Conservation (phyloP, 441 rosid species). For the Adansonia gregorii region DNA sequence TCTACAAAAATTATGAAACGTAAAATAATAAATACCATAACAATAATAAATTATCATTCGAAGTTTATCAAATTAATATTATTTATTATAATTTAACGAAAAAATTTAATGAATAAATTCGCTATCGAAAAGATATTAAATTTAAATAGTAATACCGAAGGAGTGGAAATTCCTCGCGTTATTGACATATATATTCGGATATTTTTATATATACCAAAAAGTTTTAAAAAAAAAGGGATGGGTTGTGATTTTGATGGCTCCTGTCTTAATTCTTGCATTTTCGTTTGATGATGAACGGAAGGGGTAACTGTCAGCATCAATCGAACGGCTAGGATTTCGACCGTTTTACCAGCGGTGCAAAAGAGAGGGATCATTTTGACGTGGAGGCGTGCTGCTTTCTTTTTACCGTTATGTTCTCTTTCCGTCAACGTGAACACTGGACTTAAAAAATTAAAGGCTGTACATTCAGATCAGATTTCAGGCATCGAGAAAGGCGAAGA, state of each 20-base stretch:
- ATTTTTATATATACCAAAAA: too few species aligned
- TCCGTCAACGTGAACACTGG: constrained; percentile 43
- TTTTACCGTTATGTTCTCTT: constrained; percentile 48
- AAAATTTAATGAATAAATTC: background rate
- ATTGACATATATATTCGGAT: background rate
- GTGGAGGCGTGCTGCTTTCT: background rate
- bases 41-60: background rate
- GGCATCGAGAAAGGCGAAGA: too few species aligned
- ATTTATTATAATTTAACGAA: too few species aligned
- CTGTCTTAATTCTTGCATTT: background rate
- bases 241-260: background rate
- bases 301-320: background rate
- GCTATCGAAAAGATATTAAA: background rate
- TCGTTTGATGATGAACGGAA: background rate
- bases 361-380: background rate
- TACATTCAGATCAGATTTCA: too few species aligned
- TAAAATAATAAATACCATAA: background rate
- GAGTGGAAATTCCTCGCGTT: background rate
- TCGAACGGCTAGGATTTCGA: constrained; percentile 19
- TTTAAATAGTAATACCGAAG: background rate
- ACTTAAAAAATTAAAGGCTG: constrained; percentile 25
- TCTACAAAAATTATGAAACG: background rate
- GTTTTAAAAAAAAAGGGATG: background rate
- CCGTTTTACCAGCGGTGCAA: background rate
- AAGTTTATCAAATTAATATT: too few species aligned